Evolutionary conservation across 1,284 basidiomycete genomes (phyloP), one percentile per base, ranked within the genome.

Genomic region (Neotropicomus parvogracilis): DNA sequence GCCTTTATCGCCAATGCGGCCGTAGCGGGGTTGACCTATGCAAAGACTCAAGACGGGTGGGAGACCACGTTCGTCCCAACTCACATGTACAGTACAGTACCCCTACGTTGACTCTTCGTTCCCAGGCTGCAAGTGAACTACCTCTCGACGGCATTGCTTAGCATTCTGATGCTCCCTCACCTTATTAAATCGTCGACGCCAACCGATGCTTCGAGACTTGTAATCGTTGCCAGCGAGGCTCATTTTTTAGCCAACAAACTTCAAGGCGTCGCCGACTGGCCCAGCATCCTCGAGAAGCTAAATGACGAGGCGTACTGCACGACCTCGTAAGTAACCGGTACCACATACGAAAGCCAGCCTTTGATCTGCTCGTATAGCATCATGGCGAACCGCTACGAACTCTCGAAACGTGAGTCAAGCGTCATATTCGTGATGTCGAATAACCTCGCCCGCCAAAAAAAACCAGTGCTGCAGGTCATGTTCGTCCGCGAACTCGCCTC

Each of bases 51-150:
- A 35, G 65, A 68, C 28, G 65, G 59, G 39, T 65, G 64, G 58
- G 65, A 65, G 49, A 54, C 57, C 24, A 60, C 52, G 66, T 65
- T 35, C 26, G 61, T 57, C 34, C 17, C 31, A 12, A 29, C 24
- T 24, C 24, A n/a, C n/a, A n/a, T n/a, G n/a, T n/a, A n/a, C n/a
- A n/a, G n/a, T n/a, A n/a, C n/a, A n/a, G n/a, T 33, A 28, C 24
- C 6, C 6, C 5, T 14, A 5, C 36, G 5, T 9, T 53, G 29
- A 53, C 12, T 6, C 37, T 31, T 16, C 14, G n/a, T 39, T 34
- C 28, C n/a, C 44, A 66, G 64, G 13, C 34, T 66, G 11, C 66
- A 67, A 50, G 65, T 66, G 17, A 68, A 66, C 40, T 67, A 67
- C 39, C 50, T 66, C 24, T 66, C 65, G 21, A 68, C 52, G 1